A percentile compares a stretch with the other conserved stretches of the same genome.
These are phyloP conservation scores for Rhynchospora pubera DNA, from an alignment of 176 grass and related monocot genomes.

Conservation along the genomic window DNA sequence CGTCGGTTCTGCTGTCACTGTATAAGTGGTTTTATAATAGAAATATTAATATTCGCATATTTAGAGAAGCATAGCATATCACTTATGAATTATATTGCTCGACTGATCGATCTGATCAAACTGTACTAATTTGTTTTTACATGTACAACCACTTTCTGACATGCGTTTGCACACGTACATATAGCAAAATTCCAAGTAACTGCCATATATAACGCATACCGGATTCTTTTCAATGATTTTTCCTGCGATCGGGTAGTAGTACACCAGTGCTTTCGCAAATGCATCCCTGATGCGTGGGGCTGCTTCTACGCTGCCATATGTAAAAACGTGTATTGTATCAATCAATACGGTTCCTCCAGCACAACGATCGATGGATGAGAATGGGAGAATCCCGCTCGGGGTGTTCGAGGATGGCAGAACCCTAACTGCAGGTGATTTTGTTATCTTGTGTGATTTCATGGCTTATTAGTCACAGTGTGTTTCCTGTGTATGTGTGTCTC, in stretches of 20 bases:
- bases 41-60: too few species aligned
- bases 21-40: too few species aligned
- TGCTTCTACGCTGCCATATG: background rate
- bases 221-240: constrained; percentile 44
- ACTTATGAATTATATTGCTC: too few species aligned
- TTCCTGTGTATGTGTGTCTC: too few species aligned
- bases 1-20: too few species aligned
- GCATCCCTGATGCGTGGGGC: constrained; percentile 27
- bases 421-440: constrained; percentile 33
- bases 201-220: too few species aligned
- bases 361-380: constrained; percentile 61
- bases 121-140: too few species aligned
- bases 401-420: constrained; percentile 29
- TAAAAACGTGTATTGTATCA: constrained; percentile 58
- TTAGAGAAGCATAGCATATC: too few species aligned
- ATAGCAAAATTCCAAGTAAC: too few species aligned
- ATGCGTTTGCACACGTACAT: too few species aligned
- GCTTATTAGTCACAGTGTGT: background rate
- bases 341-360: constrained; percentile 38
- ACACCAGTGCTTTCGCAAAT: constrained; percentile 48
- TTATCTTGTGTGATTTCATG: constrained; percentile 18
- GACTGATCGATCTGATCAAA: too few species aligned
- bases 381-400: constrained; percentile 31
- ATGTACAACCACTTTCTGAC: too few species aligned
- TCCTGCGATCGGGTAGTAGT: constrained; percentile 60